Evolutionary conservation across 495 filamentous ascomycete genomes (phyloP).

Genomic region (Letharia lupina): DNA sequence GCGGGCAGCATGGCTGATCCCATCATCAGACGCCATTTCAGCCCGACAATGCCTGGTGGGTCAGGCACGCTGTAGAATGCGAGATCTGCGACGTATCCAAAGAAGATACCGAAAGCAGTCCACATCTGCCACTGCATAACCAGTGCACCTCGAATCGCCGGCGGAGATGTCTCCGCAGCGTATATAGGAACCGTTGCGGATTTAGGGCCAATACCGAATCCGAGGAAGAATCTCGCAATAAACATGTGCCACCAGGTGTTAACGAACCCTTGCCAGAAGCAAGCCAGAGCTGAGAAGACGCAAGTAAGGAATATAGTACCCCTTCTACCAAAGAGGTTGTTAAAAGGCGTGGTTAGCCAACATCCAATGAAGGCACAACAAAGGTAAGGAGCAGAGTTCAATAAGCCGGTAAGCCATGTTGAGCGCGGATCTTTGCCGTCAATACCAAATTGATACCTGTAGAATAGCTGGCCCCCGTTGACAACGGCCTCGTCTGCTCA

Average conservation of each 20-base stretch:
- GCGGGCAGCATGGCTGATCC: constrained; percentile 68
- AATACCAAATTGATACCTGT: constrained; percentile 54
- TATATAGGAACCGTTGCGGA: constrained; percentile 73
- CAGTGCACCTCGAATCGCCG: constrained; percentile 64
- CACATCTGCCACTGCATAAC: constrained; percentile 84
- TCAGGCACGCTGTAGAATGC: constrained; percentile 55
- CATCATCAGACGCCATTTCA: constrained; percentile 83
- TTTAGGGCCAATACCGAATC: constrained; percentile 74
- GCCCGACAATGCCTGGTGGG: constrained; percentile 36
- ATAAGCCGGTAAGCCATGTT: constrained; percentile 49
- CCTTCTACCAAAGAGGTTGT: constrained; percentile 68
- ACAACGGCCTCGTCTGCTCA: constrained; percentile 65
- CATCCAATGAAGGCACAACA: constrained; percentile 70
- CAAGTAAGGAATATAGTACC: constrained; percentile 79
- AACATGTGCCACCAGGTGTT: constrained; percentile 71
- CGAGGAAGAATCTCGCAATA: constrained; percentile 60
- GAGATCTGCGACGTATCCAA: constrained; percentile 65
- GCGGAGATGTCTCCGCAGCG: constrained; percentile 66
- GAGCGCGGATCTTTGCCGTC: constrained; percentile 30
- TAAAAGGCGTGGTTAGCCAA: constrained; percentile 77
- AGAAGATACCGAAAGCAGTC: constrained; percentile 65
- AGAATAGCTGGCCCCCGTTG: constrained; percentile 72
- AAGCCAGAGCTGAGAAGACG: constrained; percentile 55
- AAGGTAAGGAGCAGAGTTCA: constrained; percentile 63
- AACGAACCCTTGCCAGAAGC: constrained; percentile 69